Percentiles rank a stretch among this genome's conserved stretches.
Conservation (phyloP, 2,329 filamentous ascomycete species). For the Ophiocordyceps robertsii region DNA sequence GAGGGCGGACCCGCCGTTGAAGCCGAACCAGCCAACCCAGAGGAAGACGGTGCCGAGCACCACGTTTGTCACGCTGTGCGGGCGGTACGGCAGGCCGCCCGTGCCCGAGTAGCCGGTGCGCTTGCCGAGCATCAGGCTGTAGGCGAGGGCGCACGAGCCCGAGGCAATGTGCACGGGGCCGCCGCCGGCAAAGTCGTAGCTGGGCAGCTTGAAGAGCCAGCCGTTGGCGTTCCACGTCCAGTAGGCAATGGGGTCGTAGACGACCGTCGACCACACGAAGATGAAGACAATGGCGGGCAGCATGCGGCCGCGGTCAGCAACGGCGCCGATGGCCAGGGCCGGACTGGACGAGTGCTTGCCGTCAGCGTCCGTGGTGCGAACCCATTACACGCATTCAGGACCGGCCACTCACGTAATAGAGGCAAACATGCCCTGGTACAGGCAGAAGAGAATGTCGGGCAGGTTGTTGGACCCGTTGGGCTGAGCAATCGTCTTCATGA, state of each 20-base stretch:
- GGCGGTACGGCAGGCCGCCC: conserved; percentile 50
- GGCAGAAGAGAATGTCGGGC: conserved; percentile 71
- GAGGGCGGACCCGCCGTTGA: conserved; percentile 79
- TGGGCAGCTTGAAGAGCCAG: conserved; percentile 55
- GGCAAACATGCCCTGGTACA: conserved; percentile 85
- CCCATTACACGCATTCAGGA: no score
- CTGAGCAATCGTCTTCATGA: conserved; percentile 61
- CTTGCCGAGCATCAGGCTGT: conserved; percentile 61
- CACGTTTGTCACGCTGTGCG: conserved; percentile 63
- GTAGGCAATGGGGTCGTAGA: conserved; percentile 62
- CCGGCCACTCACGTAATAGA: conserved; percentile 66
- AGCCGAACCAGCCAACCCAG: conserved; percentile 95
- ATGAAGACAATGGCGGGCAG: conserved; percentile 51
- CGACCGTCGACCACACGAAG: conserved; percentile 58
- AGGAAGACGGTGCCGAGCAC: conserved; percentile 62
- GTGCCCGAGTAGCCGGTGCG: conserved; percentile 48
- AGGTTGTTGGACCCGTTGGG: conserved; percentile 60
- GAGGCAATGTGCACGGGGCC: conserved; percentile 65
- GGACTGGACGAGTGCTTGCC: conserved; percentile 21
- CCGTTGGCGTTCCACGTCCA: conserved; percentile 68
- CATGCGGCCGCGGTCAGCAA: conserved; percentile 47
- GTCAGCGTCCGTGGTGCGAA: no score
- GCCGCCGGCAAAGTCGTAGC: conserved; percentile 63
- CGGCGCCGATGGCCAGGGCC: conserved; percentile 45
- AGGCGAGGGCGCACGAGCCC: conserved; percentile 58